Percentiles rank a stretch among this genome's conserved stretches.
Evolutionary conservation across 768 basidiomycete species (phyloP).

Genomic region (Trametes coccinea): DNA sequence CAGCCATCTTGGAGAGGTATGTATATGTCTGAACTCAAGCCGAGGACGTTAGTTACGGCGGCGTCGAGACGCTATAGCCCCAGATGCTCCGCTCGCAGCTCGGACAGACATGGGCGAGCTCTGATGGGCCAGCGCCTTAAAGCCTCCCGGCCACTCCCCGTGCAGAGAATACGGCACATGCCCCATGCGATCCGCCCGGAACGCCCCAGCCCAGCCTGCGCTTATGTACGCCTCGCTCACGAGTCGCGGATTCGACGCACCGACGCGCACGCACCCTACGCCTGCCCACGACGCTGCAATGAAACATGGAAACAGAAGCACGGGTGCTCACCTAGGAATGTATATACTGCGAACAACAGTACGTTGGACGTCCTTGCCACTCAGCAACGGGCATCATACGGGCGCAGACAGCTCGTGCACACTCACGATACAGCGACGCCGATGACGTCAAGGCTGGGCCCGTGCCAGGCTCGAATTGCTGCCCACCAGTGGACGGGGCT

Average conservation of each 20-base stretch:
- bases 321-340: slow-evolving; percentile 25
- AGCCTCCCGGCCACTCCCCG: neutral
- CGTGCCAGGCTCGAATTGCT: neutral
- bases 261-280: neutral
- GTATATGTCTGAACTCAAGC: slow-evolving; percentile 2
- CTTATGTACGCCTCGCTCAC: neutral
- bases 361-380: neutral
- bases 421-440: slow-evolving; percentile 25
- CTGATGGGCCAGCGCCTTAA: neutral
- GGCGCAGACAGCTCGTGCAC: slow-evolving; percentile 4
- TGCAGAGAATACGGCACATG: slow-evolving; percentile 1
- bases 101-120: neutral
- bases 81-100: slow-evolving; percentile 1
- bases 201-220: slow-evolving; percentile 7
- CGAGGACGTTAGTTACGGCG: slow-evolving; percentile 3
- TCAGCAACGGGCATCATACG: slow-evolving; percentile 12
- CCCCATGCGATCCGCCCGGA: slow-evolving; percentile 13
- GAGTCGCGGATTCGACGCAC: neutral
- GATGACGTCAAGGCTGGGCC: slow-evolving; percentile 20
- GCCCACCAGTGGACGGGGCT: neutral
- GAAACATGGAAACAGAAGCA: neutral
- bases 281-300: no score
- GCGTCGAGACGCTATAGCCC: slow-evolving; percentile 1
- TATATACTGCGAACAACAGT: slow-evolving; percentile 26
- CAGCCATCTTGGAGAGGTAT: neutral